Base-by-base conservation (phyloP, 257 asterid species). In the Solanum neorickii region DNA sequence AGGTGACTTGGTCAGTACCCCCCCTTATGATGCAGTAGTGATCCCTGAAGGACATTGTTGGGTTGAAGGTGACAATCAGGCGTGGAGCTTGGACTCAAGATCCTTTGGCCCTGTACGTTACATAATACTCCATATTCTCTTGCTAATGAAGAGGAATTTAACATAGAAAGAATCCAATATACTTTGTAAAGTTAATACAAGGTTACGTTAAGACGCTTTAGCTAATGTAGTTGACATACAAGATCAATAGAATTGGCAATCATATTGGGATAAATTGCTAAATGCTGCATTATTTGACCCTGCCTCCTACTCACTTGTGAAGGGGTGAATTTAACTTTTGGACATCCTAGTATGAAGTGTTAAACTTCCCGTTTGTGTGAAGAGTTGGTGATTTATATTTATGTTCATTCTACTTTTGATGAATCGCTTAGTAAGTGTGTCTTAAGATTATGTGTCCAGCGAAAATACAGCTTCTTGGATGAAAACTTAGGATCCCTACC, bases 31-130 rank as follows among this genome's bases (percentile, higher is more conserved):
- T 87, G 87, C 92, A 8, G 87, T 93, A 85, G 87, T 90, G 90
- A 82, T 97, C 75, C 99, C 99, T 21, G 94, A 93, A 87, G 99
- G 99, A 84, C 98, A 94, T 89, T 97, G 99, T 89, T 97, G 98
- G 99, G 98, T 96, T 83, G 95, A 91, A 77, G 99, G 99, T 47
- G 99, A 96, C 91, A 96, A 97, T 88, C 88, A 92, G 5, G 94
- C 92, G 84, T 91, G 87, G 82, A 97, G 98, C 94, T 82, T 89
- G 49, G 99, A 97, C 89, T 96, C 99, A 5, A 92, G 98, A 87
- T 92, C 97, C 25, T 83, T 88, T 87, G 99, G 99, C 80, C 94
- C 98, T 91, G 98, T 97, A 95, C 41, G 92, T 87, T 12, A 25
- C 78, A 21, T 76, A 39, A 69, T 60, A 25, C 65, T 84, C 42